Evolutionary conservation across 2,329 filamentous ascomycete genomes (phyloP).

Genomic region (Colletotrichum salicis): DNA sequence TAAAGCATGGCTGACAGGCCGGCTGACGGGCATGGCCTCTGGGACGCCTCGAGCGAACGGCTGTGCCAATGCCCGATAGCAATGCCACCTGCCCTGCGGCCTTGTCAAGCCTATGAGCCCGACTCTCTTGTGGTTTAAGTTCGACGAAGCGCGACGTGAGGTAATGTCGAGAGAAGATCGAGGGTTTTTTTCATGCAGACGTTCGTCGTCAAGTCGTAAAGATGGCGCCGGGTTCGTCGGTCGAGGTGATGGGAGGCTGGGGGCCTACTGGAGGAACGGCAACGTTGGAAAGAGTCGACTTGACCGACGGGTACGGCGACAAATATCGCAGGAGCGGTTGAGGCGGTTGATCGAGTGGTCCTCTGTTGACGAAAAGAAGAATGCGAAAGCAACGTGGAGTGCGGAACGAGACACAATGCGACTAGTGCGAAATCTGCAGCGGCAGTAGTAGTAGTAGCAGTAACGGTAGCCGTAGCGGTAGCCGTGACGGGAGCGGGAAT

Average conservation of each 20-base stretch:
- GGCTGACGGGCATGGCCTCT: constrained; percentile 57
- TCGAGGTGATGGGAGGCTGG: neutral
- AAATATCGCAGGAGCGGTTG: neutral
- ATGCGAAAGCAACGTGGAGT: constrained; percentile 16
- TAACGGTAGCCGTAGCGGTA: neutral
- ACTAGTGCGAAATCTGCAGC: constrained; percentile 6
- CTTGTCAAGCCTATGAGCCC: neutral
- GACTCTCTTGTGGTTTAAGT: neutral
- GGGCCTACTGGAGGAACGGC: neutral
- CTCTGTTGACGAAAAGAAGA: constrained; percentile 10
- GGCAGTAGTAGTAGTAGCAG: neutral
- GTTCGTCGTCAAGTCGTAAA: neutral
- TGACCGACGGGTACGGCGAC: constrained; percentile 3
- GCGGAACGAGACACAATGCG: neutral
- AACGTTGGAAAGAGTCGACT: constrained; percentile 2
- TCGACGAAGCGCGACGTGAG: neutral
- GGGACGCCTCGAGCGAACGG: constrained; percentile 41
- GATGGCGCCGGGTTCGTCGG: constrained; percentile 1
- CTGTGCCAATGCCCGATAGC: constrained; percentile 34
- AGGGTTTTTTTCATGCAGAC: neutral
- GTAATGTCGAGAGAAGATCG: neutral
- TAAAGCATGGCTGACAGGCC: constrained; percentile 52
- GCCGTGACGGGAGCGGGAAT: neutral
- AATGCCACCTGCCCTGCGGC: constrained; percentile 31
- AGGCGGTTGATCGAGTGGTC: neutral